These are phyloP conservation scores for Erucastrum elatum DNA, from an alignment of 345 rosid species.

Conservation along the genomic window DNA sequence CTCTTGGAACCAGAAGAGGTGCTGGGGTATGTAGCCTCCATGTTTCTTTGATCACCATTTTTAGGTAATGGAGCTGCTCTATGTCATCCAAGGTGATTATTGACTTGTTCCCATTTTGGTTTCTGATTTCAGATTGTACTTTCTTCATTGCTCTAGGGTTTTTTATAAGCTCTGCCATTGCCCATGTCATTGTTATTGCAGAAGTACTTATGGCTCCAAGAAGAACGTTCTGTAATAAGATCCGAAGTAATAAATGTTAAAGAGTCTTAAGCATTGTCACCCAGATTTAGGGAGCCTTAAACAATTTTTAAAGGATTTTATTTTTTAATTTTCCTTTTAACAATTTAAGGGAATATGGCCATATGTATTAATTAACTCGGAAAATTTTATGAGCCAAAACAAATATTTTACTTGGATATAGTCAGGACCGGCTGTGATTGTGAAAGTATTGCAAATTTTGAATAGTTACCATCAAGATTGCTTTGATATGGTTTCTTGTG, in stretches of 20 bases:
- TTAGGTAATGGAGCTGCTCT: constrained; percentile 43
- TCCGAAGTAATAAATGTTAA: too few relatives aligned
- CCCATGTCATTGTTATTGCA: constrained; percentile 43
- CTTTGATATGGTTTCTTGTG: constrained; percentile 39
- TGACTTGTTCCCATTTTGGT: constrained; percentile 30
- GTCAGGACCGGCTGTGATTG: too few relatives aligned
- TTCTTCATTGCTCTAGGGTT: constrained; percentile 48
- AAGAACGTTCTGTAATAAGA: constrained; percentile 36
- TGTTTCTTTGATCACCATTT: constrained; percentile 52
- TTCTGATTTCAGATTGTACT: constrained; percentile 47
- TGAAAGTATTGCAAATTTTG: too few relatives aligned
- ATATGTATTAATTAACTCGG: too few relatives aligned
- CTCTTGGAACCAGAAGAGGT: constrained; percentile 48
- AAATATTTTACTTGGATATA: too few relatives aligned
- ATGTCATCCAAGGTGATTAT: constrained; percentile 36
- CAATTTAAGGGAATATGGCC: too few relatives aligned
- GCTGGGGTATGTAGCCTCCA: constrained; percentile 55
- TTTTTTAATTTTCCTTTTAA: too few relatives aligned
- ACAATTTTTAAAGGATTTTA: too few relatives aligned
- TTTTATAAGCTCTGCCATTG: constrained; percentile 49
- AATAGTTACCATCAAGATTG: constrained; percentile 32
- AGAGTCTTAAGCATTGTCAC: too few relatives aligned
- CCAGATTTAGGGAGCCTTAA: too few relatives aligned
- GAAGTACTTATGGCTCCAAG: constrained; percentile 31
- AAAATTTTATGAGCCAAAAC: too few relatives aligned